Evolutionary conservation across 2,329 filamentous ascomycete genomes (phyloP).

Genomic region (Calonectria ilicicola): DNA sequence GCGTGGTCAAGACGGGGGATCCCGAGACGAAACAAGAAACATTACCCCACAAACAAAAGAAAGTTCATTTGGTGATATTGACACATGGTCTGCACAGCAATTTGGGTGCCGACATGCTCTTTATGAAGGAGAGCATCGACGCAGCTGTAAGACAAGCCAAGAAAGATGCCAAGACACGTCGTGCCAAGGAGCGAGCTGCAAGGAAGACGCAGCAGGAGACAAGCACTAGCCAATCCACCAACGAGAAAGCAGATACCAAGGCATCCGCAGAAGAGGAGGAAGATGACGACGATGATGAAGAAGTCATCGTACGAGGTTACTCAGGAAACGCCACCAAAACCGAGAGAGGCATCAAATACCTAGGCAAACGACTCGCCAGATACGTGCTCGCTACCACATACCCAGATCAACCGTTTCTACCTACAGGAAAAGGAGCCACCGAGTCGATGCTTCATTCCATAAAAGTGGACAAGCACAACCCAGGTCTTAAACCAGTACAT

Average conservation of each 20-base stretch:
- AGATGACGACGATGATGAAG: conserved; percentile 65
- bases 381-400: conserved; percentile 92
- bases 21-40: conserved; percentile 42
- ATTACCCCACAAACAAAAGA: conserved; percentile 71
- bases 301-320: conserved; percentile 91
- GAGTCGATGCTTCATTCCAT: conserved; percentile 56
- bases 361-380: conserved; percentile 93
- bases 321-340: conserved; percentile 91
- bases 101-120: conserved; percentile 95
- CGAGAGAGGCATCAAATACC: conserved; percentile 95
- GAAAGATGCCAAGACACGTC: conserved; percentile 73
- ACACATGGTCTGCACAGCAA: conserved; percentile 98
- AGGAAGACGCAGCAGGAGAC: conserved; percentile 21
- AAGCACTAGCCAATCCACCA: conserved; percentile 22
- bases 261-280: conserved; percentile 29
- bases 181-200: conserved; percentile 60
- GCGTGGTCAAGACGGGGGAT: conserved; percentile 48
- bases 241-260: conserved; percentile 24
- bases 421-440: conserved; percentile 65
- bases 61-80: conserved; percentile 89
- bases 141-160: conserved; percentile 80
- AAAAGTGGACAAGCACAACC: conserved; percentile 56
- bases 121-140: conserved; percentile 97
- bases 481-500: conserved; percentile 64
- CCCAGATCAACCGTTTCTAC: conserved; percentile 90